Evolutionary conservation across 2,329 filamentous ascomycete genomes (phyloP), one percentile per base, ranked within the genome.

Genomic region (Diaporthe sp.): DNA sequence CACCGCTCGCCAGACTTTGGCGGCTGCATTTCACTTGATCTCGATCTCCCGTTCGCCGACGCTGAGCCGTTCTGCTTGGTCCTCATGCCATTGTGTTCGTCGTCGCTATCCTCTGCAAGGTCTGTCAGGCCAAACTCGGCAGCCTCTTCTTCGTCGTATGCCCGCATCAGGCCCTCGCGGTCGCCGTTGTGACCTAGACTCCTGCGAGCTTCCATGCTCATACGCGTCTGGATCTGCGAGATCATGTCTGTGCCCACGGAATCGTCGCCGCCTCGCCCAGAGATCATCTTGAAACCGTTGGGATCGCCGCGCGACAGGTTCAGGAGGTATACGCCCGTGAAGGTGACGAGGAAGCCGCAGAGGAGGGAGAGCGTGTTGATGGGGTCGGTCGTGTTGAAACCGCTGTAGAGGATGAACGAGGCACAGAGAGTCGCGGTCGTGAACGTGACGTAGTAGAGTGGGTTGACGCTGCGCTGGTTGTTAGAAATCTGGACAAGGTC

Each of bases 361-460:
- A 98, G 89, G 19, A 98, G 89, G 4, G 96, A 98, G 74, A 98
- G 92, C 0, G 95, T 98, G 85, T 97, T 98, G 78, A 98, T 94
- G 8, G 93, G 89, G 79, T 97, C 95, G 66, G 94, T 95, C 5
- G 96, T 98, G 84, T 98, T 98, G 89, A 98, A 98, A 75, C 96
- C 96, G 79, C 92, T 92, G 87, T 98, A 98, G 69, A 98, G 92
- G 81, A 98, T 97, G 83, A 98, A 98, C 2, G 96, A 98, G 74
- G 96, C 96, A 83, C 94, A 93, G 55, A 98, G 92, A 10, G 96
- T 98, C 76, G 94, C 95, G 0, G 96, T 98, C 3, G 96, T 98
- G 83, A 98, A 98, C 3, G 95, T 98, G 71, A 98, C 96, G 84
- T 98, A 98, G 88, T 98, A 98, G 35, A 98, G 90, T 9, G 96